A percentile compares a stretch with the other conserved stretches of the same genome.
Evolutionary conservation across 441 rosid genomes (phyloP).

Genomic region (Erodium chrysanthum): DNA sequence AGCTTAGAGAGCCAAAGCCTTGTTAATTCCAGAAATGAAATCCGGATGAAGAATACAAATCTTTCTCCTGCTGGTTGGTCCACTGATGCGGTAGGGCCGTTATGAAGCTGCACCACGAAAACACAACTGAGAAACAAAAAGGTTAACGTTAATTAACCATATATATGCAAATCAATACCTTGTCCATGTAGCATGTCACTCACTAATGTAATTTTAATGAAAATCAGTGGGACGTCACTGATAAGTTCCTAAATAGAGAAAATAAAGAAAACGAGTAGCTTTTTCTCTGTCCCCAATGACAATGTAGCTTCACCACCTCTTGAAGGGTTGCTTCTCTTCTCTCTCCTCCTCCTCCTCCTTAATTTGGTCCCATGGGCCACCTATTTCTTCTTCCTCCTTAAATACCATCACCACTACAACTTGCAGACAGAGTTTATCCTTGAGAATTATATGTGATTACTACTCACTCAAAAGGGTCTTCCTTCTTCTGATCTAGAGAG

Average conservation of each 20-base stretch:
- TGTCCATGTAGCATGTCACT: background rate
- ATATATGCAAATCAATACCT: too few species aligned
- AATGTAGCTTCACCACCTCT: constrained; percentile 32
- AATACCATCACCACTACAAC: constrained; percentile 6
- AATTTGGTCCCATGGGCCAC: background rate
- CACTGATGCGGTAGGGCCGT: background rate
- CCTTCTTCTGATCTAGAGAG: too few species aligned
- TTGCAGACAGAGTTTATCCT: background rate
- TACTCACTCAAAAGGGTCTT: too few species aligned
- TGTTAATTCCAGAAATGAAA: background rate
- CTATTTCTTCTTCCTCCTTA: background rate
- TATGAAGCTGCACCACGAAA: background rate
- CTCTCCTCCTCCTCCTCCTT: background rate
- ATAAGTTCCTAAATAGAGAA: background rate
- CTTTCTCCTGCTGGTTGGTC: background rate
- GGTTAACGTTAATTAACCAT: background rate
- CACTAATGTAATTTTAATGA: background rate
- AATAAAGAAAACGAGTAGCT: constrained; percentile 43
- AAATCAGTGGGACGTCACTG: background rate
- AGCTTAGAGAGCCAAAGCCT: background rate
- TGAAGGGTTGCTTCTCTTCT: constrained; percentile 39
- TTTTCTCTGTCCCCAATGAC: constrained; percentile 28
- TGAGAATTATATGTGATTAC: too few species aligned
- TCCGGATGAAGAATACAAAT: background rate
- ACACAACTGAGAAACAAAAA: background rate